Base-by-base conservation (phyloP, 345 rosid species). In the Eucalyptus cloeziana region DNA sequence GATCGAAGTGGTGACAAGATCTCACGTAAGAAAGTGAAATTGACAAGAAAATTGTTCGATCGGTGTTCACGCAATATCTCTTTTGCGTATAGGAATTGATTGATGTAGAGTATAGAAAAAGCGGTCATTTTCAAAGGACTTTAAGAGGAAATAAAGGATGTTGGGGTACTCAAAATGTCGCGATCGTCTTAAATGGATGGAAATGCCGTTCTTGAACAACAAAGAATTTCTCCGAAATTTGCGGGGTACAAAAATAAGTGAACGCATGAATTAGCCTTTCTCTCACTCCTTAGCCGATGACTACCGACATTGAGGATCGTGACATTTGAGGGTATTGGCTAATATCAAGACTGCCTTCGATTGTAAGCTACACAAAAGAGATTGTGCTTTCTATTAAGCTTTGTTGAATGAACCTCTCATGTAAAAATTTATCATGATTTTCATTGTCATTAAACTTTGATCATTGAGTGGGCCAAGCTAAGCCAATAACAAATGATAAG, bases 61-160 rank as follows among this genome's bases (percentile, higher is more conserved):
- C 12, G 0, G 1, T 10, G 3, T 56, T 0, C 58, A 52, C 25
- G 58, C 25, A 0, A 52, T 5, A 52, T 2, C 25, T 52, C 1
- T 56, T 25, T 0, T 25, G 1, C 24, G 27, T 56, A 56, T 69
- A 69, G 24, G 12, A 33, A 16, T 16, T 19, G 43, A 31, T 31
- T 17, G 21, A 15, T 7, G 10, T 16, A 10, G 17, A 8, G 6
- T 67, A 31, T 31, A 67, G 11, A 7, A 64, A 64, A 5, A 0
- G 0, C 31, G 0, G 3, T 27, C 31, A 27, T 62, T 62, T 62
- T 27, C 58, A 3, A 62, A 62, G n/a, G 31, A 62, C 13, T 27
- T 62, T 30, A 6, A 62, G 15, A 62, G 33, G 14, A 27, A 3
- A 30, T 30, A 2, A 6, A 14, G 8, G 17, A 62, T 30, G 33